Evolutionary conservation across 352 stramenopile genomes (phyloP).

Genomic region (Thraustochytrium striatum): DNA sequence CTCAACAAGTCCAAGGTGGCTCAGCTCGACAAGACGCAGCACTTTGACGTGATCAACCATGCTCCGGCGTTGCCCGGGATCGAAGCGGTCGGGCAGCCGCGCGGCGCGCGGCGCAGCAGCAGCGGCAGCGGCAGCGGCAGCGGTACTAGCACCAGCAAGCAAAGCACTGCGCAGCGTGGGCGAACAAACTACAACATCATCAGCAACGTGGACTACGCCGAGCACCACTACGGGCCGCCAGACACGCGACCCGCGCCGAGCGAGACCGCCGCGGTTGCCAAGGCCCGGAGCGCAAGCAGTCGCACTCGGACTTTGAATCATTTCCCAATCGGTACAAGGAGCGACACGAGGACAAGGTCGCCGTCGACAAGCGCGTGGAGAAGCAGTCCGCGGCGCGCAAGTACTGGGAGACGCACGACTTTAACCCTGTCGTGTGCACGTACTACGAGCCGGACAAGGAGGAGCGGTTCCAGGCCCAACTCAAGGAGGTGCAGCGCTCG

Average conservation of each 20-base stretch:
- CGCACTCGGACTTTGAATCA: constrained; percentile 48
- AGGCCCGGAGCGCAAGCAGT: not conserved
- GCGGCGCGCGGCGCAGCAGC: no score
- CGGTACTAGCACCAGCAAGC: not conserved
- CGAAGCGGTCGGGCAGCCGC: not conserved
- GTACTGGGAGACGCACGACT: constrained; percentile 66
- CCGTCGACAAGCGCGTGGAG: constrained; percentile 55
- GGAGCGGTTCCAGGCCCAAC: constrained; percentile 57
- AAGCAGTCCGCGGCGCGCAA: constrained; percentile 64
- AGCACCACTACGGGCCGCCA: constrained; percentile 18
- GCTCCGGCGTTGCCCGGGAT: not conserved
- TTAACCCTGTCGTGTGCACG: constrained; percentile 63
- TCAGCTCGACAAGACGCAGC: constrained; percentile 1
- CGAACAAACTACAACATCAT: constrained; percentile 24
- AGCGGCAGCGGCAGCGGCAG: no score
- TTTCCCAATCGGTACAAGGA: constrained; percentile 49
- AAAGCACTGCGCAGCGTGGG: not conserved
- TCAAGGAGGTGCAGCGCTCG: constrained; percentile 57
- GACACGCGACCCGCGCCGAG: not conserved
- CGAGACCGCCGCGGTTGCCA: not conserved
- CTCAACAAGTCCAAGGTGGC: constrained; percentile 21
- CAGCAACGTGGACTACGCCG: constrained; percentile 31
- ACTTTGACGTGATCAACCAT: constrained; percentile 40
- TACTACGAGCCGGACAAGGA: constrained; percentile 66
- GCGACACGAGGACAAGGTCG: constrained; percentile 58